Percentiles rank a stretch among this genome's conserved stretches.
Evolutionary conservation across 805 yeast species (phyloP).

Genomic region (Metschnikowia henanensis): DNA sequence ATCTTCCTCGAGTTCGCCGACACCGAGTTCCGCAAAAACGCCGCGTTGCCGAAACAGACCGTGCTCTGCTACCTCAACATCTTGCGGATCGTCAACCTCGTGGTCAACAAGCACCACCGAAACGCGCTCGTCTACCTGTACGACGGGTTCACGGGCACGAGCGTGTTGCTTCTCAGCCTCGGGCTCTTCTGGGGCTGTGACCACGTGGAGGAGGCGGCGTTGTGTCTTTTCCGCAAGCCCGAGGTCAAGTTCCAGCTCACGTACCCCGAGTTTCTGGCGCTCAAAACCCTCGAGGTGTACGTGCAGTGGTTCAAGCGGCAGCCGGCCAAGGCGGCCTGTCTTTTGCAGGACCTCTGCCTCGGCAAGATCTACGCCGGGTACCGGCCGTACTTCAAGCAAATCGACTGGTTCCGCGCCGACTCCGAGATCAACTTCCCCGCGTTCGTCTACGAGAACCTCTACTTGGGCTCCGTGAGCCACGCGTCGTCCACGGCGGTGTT

Average conservation of each 20-base stretch:
- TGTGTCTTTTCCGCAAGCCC: conserved; percentile 18
- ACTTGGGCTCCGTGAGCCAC: conserved; percentile 34
- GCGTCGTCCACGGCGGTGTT: conserved; percentile 33
- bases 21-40: conserved; percentile 25
- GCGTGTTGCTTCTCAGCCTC: conserved; percentile 23
- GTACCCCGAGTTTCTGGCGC: conserved; percentile 29
- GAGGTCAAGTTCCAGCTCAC: conserved; percentile 29
- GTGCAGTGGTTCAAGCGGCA: conserved; percentile 25
- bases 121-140: conserved; percentile 32
- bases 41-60: conserved; percentile 24
- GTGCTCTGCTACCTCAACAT: conserved; percentile 29
- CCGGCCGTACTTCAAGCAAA: conserved; percentile 1
- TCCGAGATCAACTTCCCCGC: conserved; percentile 39
- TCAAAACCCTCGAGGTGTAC: conserved; percentile 31
- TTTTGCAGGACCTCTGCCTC: conserved; percentile 5
- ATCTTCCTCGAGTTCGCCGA: conserved; percentile 36
- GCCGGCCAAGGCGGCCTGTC: conserved; percentile 3
- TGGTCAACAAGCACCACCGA: conserved; percentile 18
- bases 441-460: conserved; percentile 27
- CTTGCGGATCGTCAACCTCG: conserved; percentile 27
- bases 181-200: conserved; percentile 18
- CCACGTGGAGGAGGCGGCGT: conserved; percentile 27
- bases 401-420: conserved; percentile 36
- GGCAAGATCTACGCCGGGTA: background rate
- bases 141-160: conserved; percentile 41